Evolutionary conservation across 129 eudicot species (phyloP).

Genomic region (Pittosporum tobira): DNA sequence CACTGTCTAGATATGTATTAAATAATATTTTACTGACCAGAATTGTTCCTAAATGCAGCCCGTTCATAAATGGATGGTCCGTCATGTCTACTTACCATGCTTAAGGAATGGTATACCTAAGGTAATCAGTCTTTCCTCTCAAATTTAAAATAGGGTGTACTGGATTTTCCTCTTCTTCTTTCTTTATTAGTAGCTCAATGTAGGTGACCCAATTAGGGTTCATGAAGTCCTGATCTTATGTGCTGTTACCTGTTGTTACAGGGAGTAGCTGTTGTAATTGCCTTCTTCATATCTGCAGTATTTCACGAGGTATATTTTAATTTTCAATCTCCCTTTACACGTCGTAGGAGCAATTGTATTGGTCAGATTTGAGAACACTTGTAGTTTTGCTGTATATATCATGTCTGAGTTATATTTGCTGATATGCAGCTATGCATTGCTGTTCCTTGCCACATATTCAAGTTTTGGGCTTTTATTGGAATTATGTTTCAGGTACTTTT

Average conservation of each 20-base stretch:
- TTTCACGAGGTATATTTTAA: conserved; percentile 72
- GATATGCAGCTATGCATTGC: conserved; percentile 74
- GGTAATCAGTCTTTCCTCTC: conserved; percentile 30
- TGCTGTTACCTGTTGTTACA: conserved; percentile 20
- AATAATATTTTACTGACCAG: conserved; percentile 5
- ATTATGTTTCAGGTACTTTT: conserved; percentile 82
- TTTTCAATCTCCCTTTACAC: background rate
- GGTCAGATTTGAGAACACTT: too few species aligned
- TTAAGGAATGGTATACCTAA: conserved; percentile 85
- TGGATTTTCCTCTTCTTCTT: background rate
- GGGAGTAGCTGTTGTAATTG: conserved; percentile 76
- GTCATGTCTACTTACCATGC: conserved; percentile 89
- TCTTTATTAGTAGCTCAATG: background rate
- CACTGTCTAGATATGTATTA: background rate
- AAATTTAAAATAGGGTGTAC: background rate
- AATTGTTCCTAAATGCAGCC: conserved; percentile 45
- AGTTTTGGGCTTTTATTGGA: conserved; percentile 88
- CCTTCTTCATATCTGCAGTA: conserved; percentile 76
- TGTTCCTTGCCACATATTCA: conserved; percentile 87
- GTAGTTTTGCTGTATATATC: too few species aligned
- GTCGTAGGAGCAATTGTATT: background rate
- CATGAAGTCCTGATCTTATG: background rate
- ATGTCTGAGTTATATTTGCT: background rate
- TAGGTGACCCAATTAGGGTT: background rate
- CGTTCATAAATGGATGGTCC: conserved; percentile 97